phyloP scores from a whole-genome alignment of 192 early-diverging fungal genomes.

The Phlyctochytrium planicorne region DNA sequence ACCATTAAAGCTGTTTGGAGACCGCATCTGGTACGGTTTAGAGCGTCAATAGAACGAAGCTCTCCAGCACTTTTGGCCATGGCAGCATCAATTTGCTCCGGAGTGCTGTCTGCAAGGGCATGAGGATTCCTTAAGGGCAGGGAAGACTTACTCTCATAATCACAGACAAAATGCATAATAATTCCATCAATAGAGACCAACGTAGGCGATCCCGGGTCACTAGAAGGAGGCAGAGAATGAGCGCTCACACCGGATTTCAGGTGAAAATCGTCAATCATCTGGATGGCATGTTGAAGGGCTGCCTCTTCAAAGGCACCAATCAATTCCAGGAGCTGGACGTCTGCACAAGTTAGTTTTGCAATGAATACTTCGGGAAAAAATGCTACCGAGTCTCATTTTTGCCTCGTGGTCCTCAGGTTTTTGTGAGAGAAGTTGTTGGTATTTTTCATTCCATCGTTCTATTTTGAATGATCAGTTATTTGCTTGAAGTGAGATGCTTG shows the following conservation, averaged over 20 bases:
- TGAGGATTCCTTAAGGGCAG: too few relatives aligned
- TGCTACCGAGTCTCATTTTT: slow-evolving; percentile 42
- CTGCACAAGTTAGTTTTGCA: slow-evolving; percentile 21
- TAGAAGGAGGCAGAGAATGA: neutral
- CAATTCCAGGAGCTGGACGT: slow-evolving; percentile 46
- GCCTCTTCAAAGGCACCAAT: slow-evolving; percentile 51
- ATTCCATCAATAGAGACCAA: slow-evolving; percentile 42
- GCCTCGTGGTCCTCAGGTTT: slow-evolving; percentile 31
- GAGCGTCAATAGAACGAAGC: slow-evolving; percentile 41
- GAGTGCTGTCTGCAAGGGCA: slow-evolving; percentile 33
- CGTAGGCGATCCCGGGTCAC: neutral
- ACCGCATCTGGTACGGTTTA: slow-evolving; percentile 31
- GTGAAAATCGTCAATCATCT: slow-evolving; percentile 55
- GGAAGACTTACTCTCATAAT: slow-evolving; percentile 42
- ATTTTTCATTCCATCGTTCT: slow-evolving; percentile 47
- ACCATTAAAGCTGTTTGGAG: slow-evolving; percentile 49
- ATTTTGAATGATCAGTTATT: too few relatives aligned
- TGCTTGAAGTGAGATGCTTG: too few relatives aligned
- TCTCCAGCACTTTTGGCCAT: slow-evolving; percentile 38
- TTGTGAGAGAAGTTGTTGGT: slow-evolving; percentile 31
- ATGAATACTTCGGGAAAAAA: too few relatives aligned
- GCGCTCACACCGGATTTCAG: slow-evolving; percentile 13
- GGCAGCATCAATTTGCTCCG: slow-evolving; percentile 33
- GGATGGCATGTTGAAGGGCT: slow-evolving; percentile 35
- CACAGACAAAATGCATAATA: slow-evolving; percentile 41